Evolutionary conservation across 805 yeast genomes (phyloP), one percentile per base, ranked within the genome.

Genomic region (Debaryomyces tyrocola): DNA sequence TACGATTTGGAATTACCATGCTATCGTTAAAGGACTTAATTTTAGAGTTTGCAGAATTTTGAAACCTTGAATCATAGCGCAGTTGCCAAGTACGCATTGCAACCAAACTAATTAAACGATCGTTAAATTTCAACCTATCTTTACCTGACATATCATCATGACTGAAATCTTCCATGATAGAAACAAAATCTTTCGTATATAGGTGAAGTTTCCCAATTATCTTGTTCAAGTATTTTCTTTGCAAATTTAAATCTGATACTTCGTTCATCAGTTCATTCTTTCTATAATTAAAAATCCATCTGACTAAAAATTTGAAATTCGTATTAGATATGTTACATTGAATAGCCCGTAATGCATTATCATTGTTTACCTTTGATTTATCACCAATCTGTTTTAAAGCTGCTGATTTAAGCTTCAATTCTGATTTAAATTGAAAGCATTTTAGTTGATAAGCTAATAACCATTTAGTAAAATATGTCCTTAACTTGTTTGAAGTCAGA

Each of bases 51-150:
- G 63, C 51, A 7, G 48, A 37, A 5, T 28, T 37, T 33, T 67
- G 67, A 48, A 60, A 67, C 21, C 46, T 48, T 9, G 37, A 29
- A 4, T 54, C 51, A 44, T 59, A 61, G 2, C 43, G 43, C 0
- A 44, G 33, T 38, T 58, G 58, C 75, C 75, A 70, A 17, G 20
- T 38, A 8, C 37, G 27, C 11, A 31, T 9, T 31, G 34, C 34
- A 31, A 31, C 17, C 14, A 14, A 31, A 14, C 14, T 6, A 31
- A 12, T 12, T 6, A 31, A 9, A 14, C 34, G 34, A 14, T 31
- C 34, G 14, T 31, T 31, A 6, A 31, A 14, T 31, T 31, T 31
- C 34, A 11, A 8, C 6, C 11, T 3, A 4, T 31, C 2, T 6
- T 31, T 14, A n/a, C 14, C 11, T 24, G 27, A 24, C 10, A 24